Base-by-base conservation (phyloP, 139 green algal genomes). In the Chlamydomonas sp. region DNA sequence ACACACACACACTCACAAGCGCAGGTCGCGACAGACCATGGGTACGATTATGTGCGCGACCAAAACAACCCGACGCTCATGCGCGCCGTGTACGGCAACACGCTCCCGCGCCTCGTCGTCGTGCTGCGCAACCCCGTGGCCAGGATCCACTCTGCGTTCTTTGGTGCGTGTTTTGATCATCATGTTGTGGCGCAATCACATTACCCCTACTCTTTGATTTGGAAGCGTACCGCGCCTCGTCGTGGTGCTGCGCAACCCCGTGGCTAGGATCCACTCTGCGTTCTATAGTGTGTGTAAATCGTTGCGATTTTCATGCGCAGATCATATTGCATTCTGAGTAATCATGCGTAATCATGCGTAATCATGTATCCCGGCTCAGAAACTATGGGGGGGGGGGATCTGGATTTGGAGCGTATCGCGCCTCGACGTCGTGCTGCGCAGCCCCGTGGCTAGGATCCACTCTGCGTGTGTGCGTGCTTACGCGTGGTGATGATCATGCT, bases 11-110 rank as follows among this genome's bases (percentile, higher is more conserved):
- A n/a, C n/a, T n/a, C 62, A 65, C 8, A 28, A 60, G 31, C 26
- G 36, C 54, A 71, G 58, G 29, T 34, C 36, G 2, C 37, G 22
- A 16, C 24, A 31, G 26, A 35, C 6, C 48, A 29, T 69, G 50
- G 36, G 26, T 67, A 35, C 48, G 24, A 74, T 34, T 63, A 57
- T 62, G 24, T 73, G 30, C 33, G 1, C 31, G 77, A 76, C 2
- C 74, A 79, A 26, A 67, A 88, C 47, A 80, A 59, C 5, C 63
- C 63, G 16, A 38, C 58, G 36, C 63, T 70, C 36, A 70, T 70
- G 63, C 35, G 63, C 5, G 63, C 36, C 20, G 63, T 70, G 36
- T 70, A 70, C n/a, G 63, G 37, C 5, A 10, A 24, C 37, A 35
- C 24, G 5, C 16, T 70, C 20, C 63, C 63, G 16, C 35, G 38